Conservation (phyloP, 148 eudicot genomes). For the Mesembryanthemum crystallinum region DNA sequence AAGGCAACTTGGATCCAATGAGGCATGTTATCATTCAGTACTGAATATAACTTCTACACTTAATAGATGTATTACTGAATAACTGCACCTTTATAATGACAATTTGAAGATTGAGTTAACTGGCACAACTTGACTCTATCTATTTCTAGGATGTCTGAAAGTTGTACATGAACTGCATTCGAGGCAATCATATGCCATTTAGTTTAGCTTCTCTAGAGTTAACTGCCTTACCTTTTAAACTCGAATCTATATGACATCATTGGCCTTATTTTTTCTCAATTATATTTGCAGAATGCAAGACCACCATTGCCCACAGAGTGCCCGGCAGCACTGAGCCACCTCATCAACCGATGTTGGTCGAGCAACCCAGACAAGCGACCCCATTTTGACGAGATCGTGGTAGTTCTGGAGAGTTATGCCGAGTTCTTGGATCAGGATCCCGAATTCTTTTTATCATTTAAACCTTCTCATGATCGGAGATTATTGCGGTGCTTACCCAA, state of each 20-base stretch:
- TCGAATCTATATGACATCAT: neutral
- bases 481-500: constrained; percentile 48
- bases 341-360: constrained; percentile 85
- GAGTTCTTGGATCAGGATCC: constrained; percentile 62
- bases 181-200: no score
- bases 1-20: neutral
- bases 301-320: constrained; percentile 84
- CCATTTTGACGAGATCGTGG: constrained; percentile 69
- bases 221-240: neutral
- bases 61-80: no score
- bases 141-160: no score
- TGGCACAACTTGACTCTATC: no score
- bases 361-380: constrained; percentile 74
- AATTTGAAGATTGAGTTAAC: neutral
- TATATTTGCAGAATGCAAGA: constrained; percentile 72
- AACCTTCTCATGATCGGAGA: constrained; percentile 34
- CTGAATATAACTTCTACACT: no score
- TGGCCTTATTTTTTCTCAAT: neutral
- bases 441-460: constrained; percentile 51
- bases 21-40: no score
- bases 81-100: neutral
- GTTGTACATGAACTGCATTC: no score
- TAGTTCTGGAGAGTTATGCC: constrained; percentile 50
- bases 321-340: constrained; percentile 56
- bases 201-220: no score